Percentiles rank a stretch among this genome's conserved stretches.
These are phyloP conservation scores for Cladophialophora carrionii DNA, from an alignment of 2,329 filamentous ascomycete species.

Conservation along the genomic window DNA sequence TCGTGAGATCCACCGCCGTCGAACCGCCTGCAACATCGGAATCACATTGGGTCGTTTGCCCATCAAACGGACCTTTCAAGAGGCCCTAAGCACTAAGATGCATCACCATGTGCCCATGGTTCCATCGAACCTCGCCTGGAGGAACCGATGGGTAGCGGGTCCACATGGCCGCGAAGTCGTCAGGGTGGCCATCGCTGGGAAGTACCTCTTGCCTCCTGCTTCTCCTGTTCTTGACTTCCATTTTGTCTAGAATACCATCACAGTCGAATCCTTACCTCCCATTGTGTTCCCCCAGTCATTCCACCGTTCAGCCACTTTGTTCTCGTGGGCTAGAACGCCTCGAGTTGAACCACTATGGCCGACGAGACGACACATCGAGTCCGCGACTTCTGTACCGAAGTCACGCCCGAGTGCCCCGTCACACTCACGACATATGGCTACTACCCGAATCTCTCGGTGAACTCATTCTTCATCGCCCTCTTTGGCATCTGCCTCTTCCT, in stretches of 20 bases:
- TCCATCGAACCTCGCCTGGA: conserved; percentile 6
- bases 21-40: not conserved
- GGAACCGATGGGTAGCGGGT: not conserved
- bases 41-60: conserved; percentile 9
- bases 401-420: conserved; percentile 49
- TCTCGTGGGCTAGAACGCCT: not conserved
- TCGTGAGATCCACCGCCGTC: conserved; percentile 19
- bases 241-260: not conserved
- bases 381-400: conserved; percentile 42
- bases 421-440: conserved; percentile 58
- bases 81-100: not conserved
- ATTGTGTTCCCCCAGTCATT: not conserved
- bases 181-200: not conserved
- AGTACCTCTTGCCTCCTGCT: not conserved
- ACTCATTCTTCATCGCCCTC: conserved; percentile 58
- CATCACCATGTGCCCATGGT: conserved; percentile 1
- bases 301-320: not conserved
- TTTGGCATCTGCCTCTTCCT: conserved; percentile 55
- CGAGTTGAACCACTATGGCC: conserved; percentile 15
- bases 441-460: conserved; percentile 57
- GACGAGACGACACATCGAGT: conserved; percentile 20
- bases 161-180: not conserved
- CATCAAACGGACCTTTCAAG: not conserved
- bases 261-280: not conserved
- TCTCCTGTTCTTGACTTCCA: not conserved